Base-by-base conservation (phyloP, 2,329 filamentous ascomycete species). In the Dothiorella sarmentorum region DNA sequence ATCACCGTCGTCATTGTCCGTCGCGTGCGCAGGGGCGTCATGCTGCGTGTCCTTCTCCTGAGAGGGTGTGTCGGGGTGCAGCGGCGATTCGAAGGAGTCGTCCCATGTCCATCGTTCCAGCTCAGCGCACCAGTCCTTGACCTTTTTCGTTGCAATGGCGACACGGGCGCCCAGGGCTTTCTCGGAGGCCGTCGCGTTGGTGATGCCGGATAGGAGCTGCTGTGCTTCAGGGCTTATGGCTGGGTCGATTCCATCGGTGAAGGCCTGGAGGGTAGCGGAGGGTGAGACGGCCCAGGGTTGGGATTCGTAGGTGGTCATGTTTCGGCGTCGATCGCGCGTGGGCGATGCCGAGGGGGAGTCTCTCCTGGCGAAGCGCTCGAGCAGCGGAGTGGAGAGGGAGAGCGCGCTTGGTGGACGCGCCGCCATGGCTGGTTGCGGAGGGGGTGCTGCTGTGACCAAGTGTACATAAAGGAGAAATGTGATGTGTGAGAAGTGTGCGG, bases 71-170 rank as follows among this genome's bases (percentile, higher is more conserved):
- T 60, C 51, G 40, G 18, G 57, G 47, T 17, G 24, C 42, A 31
- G 24, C 9, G 76, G 76, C 51, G 66, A 67, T 60, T 78, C 75
- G 59, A 79, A 80, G 13, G 69, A 75, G 61, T 76, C 78, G 0
- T 80, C 75, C 85, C 85, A 87, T 18, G 73, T 69, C 85, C 85
- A 87, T 60, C 76, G 70, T 59, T 80, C 77, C 37, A 94, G 78
- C 75, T 94, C 90, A n/a, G 83, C 78, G 24, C 89, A 79, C 89
- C 90, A 94, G 67, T 84, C 81, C 71, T 87, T 82, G 62, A 94
- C 84, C 62, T 83, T 85, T 65, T 87, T 84, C 11, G 88, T 88
- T 15, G 88, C 86, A 61, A 85, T 73, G 40, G 89, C 89, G 42
- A 88, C 86, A 62, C 84, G 82, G 66, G 87, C 78, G 40, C 86